A percentile compares a stretch with the other conserved stretches of the same genome.
These are phyloP conservation scores for Verticillium dahliae DNA, from an alignment of 2,329 filamentous ascomycete genomes.

Conservation along the genomic window DNA sequence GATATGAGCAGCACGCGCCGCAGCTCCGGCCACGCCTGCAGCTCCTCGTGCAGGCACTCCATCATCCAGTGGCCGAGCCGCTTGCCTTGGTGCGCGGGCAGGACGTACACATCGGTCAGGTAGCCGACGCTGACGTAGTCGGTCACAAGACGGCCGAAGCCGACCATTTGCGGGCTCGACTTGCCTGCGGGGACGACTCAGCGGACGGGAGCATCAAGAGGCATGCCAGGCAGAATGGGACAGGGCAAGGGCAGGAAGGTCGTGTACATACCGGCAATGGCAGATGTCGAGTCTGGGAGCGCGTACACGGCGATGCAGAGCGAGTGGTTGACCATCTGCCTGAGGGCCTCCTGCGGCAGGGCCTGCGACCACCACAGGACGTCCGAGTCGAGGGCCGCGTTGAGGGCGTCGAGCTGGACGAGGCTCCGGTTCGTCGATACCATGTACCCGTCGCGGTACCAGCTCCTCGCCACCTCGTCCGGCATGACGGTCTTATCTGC, in stretches of 20 bases:
- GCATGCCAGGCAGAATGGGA: conserved; percentile 1
- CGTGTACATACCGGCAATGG: conserved; percentile 20
- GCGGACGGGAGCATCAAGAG: background rate
- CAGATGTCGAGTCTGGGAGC: conserved; percentile 21
- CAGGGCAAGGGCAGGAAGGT: too few relatives aligned
- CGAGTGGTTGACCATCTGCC: conserved; percentile 49
- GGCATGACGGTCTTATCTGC: conserved; percentile 2
- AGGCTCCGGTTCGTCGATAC: conserved; percentile 54
- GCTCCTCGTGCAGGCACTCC: conserved; percentile 48
- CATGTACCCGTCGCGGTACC: conserved; percentile 49
- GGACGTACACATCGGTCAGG: conserved; percentile 60
- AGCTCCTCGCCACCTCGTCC: conserved; percentile 25
- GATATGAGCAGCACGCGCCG: conserved; percentile 53
- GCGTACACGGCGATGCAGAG: conserved; percentile 54
- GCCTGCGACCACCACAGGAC: conserved; percentile 55
- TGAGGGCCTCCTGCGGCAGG: conserved; percentile 39
- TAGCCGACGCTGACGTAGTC: conserved; percentile 11
- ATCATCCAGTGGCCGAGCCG: conserved; percentile 63
- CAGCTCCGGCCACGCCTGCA: conserved; percentile 51
- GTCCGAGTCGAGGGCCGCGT: conserved; percentile 48
- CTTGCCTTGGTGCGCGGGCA: conserved; percentile 49
- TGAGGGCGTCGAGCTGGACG: conserved; percentile 47
- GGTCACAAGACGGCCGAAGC: conserved; percentile 24
- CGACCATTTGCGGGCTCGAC: conserved; percentile 26
- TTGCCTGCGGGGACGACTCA: conserved; percentile 3